These are phyloP conservation scores for Reticulascus tulasneorum DNA, from an alignment of 2,329 filamentous ascomycete genomes.

Conservation along the genomic window DNA sequence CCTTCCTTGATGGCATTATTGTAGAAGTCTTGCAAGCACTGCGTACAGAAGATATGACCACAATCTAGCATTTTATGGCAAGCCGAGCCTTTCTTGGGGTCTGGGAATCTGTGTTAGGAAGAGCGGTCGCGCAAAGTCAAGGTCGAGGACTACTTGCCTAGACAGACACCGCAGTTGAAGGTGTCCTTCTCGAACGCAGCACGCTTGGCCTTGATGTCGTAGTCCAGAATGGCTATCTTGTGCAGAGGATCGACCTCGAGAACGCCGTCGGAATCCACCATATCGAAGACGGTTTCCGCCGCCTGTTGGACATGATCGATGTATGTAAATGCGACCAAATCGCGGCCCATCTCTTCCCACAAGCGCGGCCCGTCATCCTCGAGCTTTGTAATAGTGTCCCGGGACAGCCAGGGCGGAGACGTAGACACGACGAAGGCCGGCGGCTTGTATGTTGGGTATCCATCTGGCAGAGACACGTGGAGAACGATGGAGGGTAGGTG, in stretches of 20 bases:
- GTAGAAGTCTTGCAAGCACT: constrained; percentile 89
- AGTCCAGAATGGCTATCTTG: constrained; percentile 72
- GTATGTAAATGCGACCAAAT: constrained; percentile 57
- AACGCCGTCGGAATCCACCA: constrained; percentile 42
- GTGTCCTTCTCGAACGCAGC: constrained; percentile 77
- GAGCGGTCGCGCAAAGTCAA: background rate
- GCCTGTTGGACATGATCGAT: constrained; percentile 60
- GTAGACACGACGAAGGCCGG: constrained; percentile 50
- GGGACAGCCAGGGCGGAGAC: constrained; percentile 54
- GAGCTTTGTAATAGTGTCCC: constrained; percentile 42
- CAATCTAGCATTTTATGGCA: constrained; percentile 84
- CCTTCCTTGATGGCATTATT: constrained; percentile 83
- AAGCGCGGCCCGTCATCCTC: constrained; percentile 46
- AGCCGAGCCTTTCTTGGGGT: constrained; percentile 80
- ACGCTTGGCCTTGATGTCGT: constrained; percentile 69
- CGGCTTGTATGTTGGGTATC: constrained; percentile 52
- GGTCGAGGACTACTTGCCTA: constrained; percentile 43
- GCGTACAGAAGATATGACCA: constrained; percentile 83
- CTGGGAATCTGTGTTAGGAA: constrained; percentile 36
- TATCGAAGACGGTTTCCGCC: constrained; percentile 57
- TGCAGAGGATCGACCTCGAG: constrained; percentile 52
- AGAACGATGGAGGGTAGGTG: constrained; percentile 57
- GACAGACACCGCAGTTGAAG: constrained; percentile 82
- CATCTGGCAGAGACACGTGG: constrained; percentile 49
- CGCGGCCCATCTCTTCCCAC: constrained; percentile 60